Evolutionary conservation across 169 alveolate genomes (phyloP).

Genomic region (Amoebophrya sp.): DNA sequence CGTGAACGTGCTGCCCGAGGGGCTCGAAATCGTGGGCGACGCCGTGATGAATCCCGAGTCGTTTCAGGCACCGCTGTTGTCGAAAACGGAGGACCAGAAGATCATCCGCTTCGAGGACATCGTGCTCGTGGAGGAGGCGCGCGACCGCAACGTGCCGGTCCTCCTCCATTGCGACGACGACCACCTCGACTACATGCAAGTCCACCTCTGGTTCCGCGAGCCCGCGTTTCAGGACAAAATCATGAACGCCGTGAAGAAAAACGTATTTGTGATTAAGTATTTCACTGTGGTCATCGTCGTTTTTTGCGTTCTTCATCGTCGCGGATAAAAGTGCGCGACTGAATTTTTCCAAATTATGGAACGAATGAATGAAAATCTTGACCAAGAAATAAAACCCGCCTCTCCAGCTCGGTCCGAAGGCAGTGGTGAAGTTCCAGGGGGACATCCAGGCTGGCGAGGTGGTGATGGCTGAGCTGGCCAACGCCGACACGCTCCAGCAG

Average conservation of each 20-base stretch:
- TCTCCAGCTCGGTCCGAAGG: too few relatives aligned
- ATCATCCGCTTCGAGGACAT: neutral
- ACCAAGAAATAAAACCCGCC: too few relatives aligned
- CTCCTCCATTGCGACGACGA: neutral
- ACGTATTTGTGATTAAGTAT: too few relatives aligned
- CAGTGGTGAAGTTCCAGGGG: too few relatives aligned
- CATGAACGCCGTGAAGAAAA: neutral
- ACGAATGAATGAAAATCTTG: too few relatives aligned
- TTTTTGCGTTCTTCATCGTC: too few relatives aligned
- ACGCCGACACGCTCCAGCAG: too few relatives aligned
- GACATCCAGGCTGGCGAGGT: too few relatives aligned
- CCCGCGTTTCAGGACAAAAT: neutral
- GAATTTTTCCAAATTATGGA: too few relatives aligned
- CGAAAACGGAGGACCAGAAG: neutral
- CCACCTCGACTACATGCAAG: neutral
- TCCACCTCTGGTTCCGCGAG: neutral
- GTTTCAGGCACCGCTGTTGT: neutral
- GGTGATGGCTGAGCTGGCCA: too few relatives aligned
- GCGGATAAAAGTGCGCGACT: too few relatives aligned
- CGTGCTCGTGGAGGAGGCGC: neutral
- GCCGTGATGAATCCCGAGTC: neutral
- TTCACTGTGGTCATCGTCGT: too few relatives aligned
- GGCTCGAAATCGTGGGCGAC: neutral
- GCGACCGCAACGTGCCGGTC: neutral
- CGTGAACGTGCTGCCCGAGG: neutral